Conservation (phyloP, 2,329 filamentous ascomycete genomes). For the Calonectria crousiana region DNA sequence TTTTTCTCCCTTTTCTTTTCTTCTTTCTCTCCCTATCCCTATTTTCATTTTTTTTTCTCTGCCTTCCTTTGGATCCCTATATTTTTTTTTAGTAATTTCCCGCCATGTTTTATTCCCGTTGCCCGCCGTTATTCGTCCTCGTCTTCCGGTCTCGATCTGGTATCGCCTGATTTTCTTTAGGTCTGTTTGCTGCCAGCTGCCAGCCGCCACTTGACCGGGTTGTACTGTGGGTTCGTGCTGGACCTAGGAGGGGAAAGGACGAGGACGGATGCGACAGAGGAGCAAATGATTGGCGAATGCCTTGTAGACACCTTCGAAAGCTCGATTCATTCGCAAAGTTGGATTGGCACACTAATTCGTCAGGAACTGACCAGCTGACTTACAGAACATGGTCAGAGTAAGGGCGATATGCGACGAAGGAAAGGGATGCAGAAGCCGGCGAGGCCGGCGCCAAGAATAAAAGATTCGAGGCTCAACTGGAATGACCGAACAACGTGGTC, state of each 20-base stretch:
- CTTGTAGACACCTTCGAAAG: neutral
- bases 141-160: slow-evolving; percentile 2
- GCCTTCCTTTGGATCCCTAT: neutral
- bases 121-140: neutral
- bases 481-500: neutral
- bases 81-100: neutral
- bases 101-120: neutral
- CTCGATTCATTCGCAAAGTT: neutral
- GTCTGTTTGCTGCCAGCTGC: neutral
- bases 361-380: neutral
- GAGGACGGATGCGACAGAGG: neutral
- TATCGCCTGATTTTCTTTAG: slow-evolving; percentile 19
- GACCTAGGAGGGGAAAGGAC: neutral
- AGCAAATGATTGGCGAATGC: neutral
- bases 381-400: neutral
- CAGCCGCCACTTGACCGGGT: neutral
- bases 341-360: neutral
- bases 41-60: slow-evolving; percentile 12
- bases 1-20: slow-evolving; percentile 11
- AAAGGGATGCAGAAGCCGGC: neutral
- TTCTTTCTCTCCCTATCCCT: slow-evolving; percentile 3
- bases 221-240: neutral
- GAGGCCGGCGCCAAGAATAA: neutral
- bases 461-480: neutral
- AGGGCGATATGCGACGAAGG: neutral